A percentile compares a stretch with the other conserved stretches of the same genome.
phyloP scores from a whole-genome alignment of 2,329 filamentous ascomycete species.

The Cytospora leucostoma region DNA sequence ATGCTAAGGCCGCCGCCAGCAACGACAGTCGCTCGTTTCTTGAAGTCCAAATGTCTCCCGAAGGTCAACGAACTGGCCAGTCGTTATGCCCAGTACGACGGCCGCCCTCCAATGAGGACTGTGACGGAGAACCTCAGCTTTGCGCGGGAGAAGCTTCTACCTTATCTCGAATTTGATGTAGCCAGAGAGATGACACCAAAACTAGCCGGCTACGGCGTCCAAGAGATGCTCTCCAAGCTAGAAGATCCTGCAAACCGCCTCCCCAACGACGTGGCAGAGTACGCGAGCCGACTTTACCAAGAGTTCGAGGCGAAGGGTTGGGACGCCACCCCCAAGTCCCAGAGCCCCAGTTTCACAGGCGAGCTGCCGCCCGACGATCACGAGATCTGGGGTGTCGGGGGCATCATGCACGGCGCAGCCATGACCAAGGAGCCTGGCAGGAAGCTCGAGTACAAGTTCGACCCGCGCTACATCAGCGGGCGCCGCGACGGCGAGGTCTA shows the following conservation, averaged over 20 bases:
- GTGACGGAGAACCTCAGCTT: neutral
- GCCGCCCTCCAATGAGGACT: neutral
- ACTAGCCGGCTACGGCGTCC: neutral
- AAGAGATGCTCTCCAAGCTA: neutral
- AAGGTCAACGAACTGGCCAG: neutral
- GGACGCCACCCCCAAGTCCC: neutral
- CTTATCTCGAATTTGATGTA: neutral
- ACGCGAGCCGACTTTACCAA: constrained; percentile 10
- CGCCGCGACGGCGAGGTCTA: constrained; percentile 28
- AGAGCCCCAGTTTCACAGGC: neutral
- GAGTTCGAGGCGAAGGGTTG: constrained; percentile 14
- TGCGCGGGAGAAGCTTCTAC: neutral
- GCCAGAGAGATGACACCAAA: neutral
- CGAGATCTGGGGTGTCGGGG: constrained; percentile 35
- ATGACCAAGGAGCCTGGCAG: constrained; percentile 4
- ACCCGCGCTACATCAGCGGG: constrained; percentile 24
- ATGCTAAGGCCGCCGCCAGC: neutral
- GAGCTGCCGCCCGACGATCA: constrained; percentile 31
- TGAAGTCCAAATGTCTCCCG: neutral
- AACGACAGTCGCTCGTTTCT: neutral
- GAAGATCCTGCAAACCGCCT: neutral
- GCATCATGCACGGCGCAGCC: constrained; percentile 37
- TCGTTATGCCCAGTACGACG: neutral
- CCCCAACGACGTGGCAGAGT: neutral
- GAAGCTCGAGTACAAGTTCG: constrained; percentile 12